phyloP scores from a whole-genome alignment of 2,329 filamentous ascomycete genomes.

The Pseudocercospora crystallina region DNA sequence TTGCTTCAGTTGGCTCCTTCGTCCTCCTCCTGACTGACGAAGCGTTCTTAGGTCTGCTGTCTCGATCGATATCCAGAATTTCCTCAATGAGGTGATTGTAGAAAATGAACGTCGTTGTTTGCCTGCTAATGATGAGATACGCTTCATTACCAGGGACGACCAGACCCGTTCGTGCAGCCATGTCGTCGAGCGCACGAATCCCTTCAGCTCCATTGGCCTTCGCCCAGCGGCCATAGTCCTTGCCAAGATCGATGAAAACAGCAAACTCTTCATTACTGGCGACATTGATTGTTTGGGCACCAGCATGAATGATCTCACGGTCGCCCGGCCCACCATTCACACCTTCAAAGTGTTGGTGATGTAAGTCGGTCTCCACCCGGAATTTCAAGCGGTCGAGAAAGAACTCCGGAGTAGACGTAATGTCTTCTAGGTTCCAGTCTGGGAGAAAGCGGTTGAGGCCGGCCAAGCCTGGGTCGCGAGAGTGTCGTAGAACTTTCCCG shows the following conservation, averaged over 20 bases:
- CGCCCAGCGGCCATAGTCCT: slow-evolving; percentile 9
- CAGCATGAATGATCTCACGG: slow-evolving; percentile 7
- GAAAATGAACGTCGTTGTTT: slow-evolving; percentile 1
- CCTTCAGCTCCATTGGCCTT: slow-evolving; percentile 7
- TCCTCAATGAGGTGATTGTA: slow-evolving; percentile 18
- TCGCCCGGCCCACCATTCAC: slow-evolving; percentile 9
- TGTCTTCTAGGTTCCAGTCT: slow-evolving; percentile 18
- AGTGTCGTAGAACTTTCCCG: slow-evolving; percentile 10
- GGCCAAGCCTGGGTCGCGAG: slow-evolving; percentile 10
- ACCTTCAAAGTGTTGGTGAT: slow-evolving; percentile 13
- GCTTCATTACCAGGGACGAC: slow-evolving; percentile 13
- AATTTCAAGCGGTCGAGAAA: slow-evolving; percentile 18
- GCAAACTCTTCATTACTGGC: background rate
- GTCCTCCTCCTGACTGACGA: background rate
- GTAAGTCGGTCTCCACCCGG: slow-evolving; percentile 10
- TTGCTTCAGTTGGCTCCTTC: slow-evolving; percentile 2
- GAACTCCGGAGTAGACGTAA: slow-evolving; percentile 14
- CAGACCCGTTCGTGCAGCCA: slow-evolving; percentile 5
- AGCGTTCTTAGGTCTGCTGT: background rate
- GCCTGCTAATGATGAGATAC: slow-evolving; percentile 6
- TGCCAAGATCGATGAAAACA: slow-evolving; percentile 5
- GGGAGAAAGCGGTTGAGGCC: slow-evolving; percentile 8
- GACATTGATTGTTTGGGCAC: slow-evolving; percentile 7
- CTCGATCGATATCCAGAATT: slow-evolving; percentile 8
- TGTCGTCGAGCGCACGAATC: slow-evolving; percentile 2